A percentile compares a stretch with the other conserved stretches of the same genome.
phyloP scores from a whole-genome alignment of 495 filamentous ascomycete genomes.

The Pyrenula aspistea region DNA sequence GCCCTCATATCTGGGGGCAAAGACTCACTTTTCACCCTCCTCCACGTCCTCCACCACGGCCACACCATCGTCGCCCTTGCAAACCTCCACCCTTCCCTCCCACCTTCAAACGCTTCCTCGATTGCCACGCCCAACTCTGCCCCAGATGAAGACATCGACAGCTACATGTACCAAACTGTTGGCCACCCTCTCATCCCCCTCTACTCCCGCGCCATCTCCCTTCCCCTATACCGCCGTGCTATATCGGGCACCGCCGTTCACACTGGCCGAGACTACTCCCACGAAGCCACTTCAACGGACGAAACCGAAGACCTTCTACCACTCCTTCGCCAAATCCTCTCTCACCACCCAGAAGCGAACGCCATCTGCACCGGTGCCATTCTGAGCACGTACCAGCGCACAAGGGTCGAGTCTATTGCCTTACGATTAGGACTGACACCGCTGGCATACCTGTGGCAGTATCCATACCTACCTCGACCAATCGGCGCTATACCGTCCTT shows the following conservation, averaged over 20 bases:
- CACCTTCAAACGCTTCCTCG: constrained; percentile 1
- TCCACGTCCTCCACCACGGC: constrained; percentile 79
- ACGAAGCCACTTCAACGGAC: constrained; percentile 29
- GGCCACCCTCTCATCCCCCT: constrained; percentile 80
- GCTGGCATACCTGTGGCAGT: constrained; percentile 85
- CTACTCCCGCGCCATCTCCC: constrained; percentile 60
- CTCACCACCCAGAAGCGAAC: constrained; percentile 60
- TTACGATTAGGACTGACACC: constrained; percentile 63
- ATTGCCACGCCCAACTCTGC: constrained; percentile 7
- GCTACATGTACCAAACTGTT: constrained; percentile 99
- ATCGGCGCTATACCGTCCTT: constrained; percentile 4
- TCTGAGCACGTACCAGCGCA: constrained; percentile 88
- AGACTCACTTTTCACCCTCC: constrained; percentile 86
- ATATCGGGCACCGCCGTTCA: constrained; percentile 62
- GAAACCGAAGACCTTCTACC: constrained; percentile 81
- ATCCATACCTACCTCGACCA: constrained; percentile 51
- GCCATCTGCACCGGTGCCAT: constrained; percentile 87
- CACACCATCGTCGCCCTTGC: constrained; percentile 80
- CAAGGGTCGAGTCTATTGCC: constrained; percentile 81
- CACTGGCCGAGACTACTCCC: constrained; percentile 11
- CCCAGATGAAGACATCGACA: constrained; percentile 66
- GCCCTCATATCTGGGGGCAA: constrained; percentile 93
- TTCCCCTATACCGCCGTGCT: constrained; percentile 67
- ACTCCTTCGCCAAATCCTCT: constrained; percentile 51
- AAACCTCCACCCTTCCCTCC: constrained; percentile 61